These are phyloP conservation scores for Henningerozyma blattae DNA, from an alignment of 805 yeast genomes.

Conservation along the genomic window DNA sequence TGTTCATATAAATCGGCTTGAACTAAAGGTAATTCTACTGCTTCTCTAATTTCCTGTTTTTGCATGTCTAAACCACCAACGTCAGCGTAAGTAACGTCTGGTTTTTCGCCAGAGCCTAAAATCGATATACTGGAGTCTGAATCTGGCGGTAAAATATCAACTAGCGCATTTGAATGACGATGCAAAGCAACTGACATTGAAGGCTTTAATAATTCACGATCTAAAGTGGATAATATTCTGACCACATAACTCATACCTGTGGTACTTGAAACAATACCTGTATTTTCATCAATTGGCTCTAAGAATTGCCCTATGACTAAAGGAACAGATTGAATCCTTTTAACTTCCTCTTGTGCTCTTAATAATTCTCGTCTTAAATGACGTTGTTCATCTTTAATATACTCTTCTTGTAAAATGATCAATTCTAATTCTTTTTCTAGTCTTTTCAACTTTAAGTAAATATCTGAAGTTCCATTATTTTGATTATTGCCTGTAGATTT, in stretches of 20 bases:
- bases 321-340: constrained; percentile 94
- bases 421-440: constrained; percentile 85
- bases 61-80: constrained; percentile 99
- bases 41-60: constrained; percentile 97
- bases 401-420: constrained; percentile 81
- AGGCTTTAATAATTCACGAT: constrained; percentile 87
- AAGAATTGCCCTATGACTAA: constrained; percentile 95
- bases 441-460: constrained; percentile 73
- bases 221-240: constrained; percentile 85
- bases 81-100: constrained; percentile 88
- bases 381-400: constrained; percentile 95
- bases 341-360: constrained; percentile 97
- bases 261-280: constrained; percentile 94
- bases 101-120: constrained; percentile 87
- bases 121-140: constrained; percentile 95
- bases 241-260: constrained; percentile 98
- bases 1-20: constrained; percentile 94
- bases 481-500: constrained; percentile 8
- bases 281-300: constrained; percentile 93
- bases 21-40: constrained; percentile 91
- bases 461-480: constrained; percentile 37
- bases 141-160: constrained; percentile 96
- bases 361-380: constrained; percentile 88
- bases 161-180: constrained; percentile 96
- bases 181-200: constrained; percentile 94